Conservation (phyloP, 768 basidiomycete species). For the Candolleomyces eurysporus region DNA sequence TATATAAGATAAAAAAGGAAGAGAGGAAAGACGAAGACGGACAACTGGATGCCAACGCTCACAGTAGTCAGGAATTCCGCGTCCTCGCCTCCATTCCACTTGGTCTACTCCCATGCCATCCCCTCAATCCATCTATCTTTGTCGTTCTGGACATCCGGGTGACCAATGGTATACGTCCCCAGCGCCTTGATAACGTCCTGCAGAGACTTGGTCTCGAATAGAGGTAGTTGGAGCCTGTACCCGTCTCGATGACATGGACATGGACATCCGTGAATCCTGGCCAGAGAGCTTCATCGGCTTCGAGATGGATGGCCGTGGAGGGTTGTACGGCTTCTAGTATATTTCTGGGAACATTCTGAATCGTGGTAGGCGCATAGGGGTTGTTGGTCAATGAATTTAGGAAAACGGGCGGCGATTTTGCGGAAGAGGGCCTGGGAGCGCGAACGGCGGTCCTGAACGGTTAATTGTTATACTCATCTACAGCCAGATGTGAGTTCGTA, state of each 20-base stretch:
- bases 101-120: constrained; percentile 93
- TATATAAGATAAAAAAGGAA: constrained; percentile 8
- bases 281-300: not conserved
- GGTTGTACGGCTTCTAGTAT: not conserved
- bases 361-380: too few relatives aligned
- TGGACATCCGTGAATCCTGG: constrained; percentile 58
- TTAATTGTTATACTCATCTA: not conserved
- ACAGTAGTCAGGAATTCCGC: constrained; percentile 73
- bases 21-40: not conserved
- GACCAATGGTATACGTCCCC: constrained; percentile 53
- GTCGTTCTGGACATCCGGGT: constrained; percentile 55
- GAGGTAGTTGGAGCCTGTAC: constrained; percentile 61
- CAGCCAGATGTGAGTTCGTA: not conserved
- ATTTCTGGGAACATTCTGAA: not conserved
- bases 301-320: not conserved
- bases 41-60: constrained; percentile 19
- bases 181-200: constrained; percentile 63
- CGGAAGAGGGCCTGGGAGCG: not conserved
- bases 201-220: constrained; percentile 57
- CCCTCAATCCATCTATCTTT: constrained; percentile 73
- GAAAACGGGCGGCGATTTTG: not conserved
- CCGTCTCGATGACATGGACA: constrained; percentile 75
- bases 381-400: not conserved
- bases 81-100: constrained; percentile 46
- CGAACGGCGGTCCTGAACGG: not conserved